Evolutionary conservation across 352 stramenopile genomes (phyloP), one percentile per base, ranked within the genome.

Genomic region (Elongisporangium anandrum): DNA sequence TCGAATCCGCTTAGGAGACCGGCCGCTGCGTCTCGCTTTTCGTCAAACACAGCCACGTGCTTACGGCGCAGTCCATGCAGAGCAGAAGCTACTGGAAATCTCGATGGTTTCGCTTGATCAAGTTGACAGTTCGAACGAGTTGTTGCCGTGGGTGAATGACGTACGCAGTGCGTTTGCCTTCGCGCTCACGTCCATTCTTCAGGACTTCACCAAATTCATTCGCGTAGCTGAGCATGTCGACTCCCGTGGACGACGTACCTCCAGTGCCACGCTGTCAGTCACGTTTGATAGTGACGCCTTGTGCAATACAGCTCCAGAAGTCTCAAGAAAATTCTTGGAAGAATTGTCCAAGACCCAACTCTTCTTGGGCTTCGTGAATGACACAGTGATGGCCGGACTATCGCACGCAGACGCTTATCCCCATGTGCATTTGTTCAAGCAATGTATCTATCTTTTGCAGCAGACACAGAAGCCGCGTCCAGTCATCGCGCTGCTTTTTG

Each of bases 131-230:
- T 64, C 68, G 21, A 89, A 87, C 20, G 56, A 70, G 47, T 56
- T 75, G 5, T 55, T 84, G 22, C 52, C 61, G 0, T 94, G 84
- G 84, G 79, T 94, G 19, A 77, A 94, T 64, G 62, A 55, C 10
- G 65, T 84, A 5, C 81, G 84, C 39, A 68, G 70, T 15, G 73
- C 73, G 6, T 94, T 94, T 56, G 78, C 80, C 6, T 57, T 64
- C 22, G 69, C 92, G 50, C 90, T 94, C 52, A 73, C 79, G 5
- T 80, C 68, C 6, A 79, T 91, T 20, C 88, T 91, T 26, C 65
- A 67, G 29, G 75, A 89, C 56, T 87, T 77, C 38, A 69, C 74
- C 48, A 67, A 69, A 2, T 79, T 74, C 51, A 72, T 90, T 54
- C 56, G 66, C 39, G 70, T 87, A 87, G 20, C 64, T 70, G 29